Evolutionary conservation across 306 rosid genomes (phyloP).

Genomic region (Cucurbita argyrosperma): DNA sequence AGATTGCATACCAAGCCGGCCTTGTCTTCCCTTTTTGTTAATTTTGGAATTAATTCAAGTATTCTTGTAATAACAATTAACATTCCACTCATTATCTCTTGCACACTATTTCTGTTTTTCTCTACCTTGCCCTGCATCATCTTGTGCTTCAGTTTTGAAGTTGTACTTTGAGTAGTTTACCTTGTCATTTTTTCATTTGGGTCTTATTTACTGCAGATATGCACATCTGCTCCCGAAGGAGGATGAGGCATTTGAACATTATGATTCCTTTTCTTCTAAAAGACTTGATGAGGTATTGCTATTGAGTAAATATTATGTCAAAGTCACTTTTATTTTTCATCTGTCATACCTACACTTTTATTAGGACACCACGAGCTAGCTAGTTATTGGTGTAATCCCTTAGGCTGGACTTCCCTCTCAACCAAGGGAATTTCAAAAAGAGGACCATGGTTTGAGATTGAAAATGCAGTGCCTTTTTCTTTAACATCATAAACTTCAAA

Average conservation of each 20-base stretch:
- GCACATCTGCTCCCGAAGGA: conserved; percentile 84
- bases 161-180: not conserved
- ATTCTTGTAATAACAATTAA: not conserved
- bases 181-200: not conserved
- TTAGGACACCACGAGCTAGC: not conserved
- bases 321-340: not conserved
- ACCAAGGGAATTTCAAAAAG: not conserved
- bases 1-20: not conserved
- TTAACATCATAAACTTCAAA: not conserved
- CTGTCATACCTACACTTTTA: not conserved
- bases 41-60: not conserved
- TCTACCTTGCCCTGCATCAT: not conserved
- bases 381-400: not conserved
- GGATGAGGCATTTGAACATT: conserved; percentile 83
- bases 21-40: not conserved
- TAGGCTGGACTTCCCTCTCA: not conserved
- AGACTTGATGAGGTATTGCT: conserved; percentile 82
- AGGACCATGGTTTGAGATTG: not conserved
- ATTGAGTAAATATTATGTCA: not conserved
- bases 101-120: not conserved
- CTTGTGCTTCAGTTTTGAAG: not conserved
- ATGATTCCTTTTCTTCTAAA: conserved; percentile 59
- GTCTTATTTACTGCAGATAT: conserved; percentile 21
- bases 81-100: not conserved
- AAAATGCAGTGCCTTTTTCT: not conserved